These are phyloP conservation scores for Ogataea sp. DNA, from an alignment of 805 yeast genomes.

Conservation along the genomic window DNA sequence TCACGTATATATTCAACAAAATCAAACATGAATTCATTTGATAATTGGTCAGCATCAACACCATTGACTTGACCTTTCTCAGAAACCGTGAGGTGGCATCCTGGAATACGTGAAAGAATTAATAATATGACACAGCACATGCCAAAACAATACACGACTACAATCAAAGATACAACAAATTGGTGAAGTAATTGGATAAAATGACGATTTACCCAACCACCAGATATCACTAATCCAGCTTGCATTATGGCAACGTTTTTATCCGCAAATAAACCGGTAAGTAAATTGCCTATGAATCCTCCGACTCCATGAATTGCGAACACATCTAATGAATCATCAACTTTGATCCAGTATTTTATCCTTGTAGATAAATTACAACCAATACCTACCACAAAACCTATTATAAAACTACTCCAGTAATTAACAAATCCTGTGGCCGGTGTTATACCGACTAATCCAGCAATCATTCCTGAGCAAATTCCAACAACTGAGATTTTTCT, in stretches of 20 bases:
- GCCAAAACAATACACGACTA: constrained; percentile 61
- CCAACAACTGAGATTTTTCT: constrained; percentile 85
- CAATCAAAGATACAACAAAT: constrained; percentile 26
- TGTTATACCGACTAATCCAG: constrained; percentile 90
- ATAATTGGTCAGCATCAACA: constrained; percentile 83
- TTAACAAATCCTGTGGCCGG: constrained; percentile 88
- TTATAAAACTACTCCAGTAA: constrained; percentile 73
- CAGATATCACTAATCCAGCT: constrained; percentile 54
- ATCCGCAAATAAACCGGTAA: constrained; percentile 81
- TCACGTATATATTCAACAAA: constrained; percentile 87
- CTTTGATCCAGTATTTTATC: constrained; percentile 62
- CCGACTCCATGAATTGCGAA: constrained; percentile 94
- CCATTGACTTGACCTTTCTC: constrained; percentile 73
- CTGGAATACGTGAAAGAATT: constrained; percentile 67
- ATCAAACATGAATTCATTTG: constrained; percentile 79
- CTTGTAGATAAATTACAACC: constrained; percentile 81
- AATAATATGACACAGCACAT: constrained; percentile 51
- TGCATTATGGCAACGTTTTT: constrained; percentile 58
- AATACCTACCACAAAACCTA: constrained; percentile 69
- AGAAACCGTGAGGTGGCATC: constrained; percentile 62
- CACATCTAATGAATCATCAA: constrained; percentile 85
- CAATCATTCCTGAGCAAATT: constrained; percentile 85
- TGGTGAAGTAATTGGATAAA: constrained; percentile 82
- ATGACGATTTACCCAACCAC: constrained; percentile 86
- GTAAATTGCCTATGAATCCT: constrained; percentile 73